Evolutionary conservation across 1,139 yeast genomes (phyloP).

Genomic region (Sugiyamaella novakii): DNA sequence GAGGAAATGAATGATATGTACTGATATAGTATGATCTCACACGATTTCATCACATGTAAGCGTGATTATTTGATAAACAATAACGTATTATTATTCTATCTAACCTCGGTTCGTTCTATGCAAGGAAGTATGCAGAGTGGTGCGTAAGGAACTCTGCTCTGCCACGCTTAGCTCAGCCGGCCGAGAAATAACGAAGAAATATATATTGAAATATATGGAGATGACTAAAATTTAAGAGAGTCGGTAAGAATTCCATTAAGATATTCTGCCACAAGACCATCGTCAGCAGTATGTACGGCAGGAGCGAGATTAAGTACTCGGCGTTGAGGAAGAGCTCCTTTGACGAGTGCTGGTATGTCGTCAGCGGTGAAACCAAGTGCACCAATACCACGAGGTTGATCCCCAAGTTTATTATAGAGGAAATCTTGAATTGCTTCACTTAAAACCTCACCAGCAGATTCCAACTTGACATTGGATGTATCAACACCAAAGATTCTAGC

Average conservation of each 20-base stretch:
- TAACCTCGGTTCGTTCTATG: too few relatives aligned
- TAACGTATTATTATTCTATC: too few relatives aligned
- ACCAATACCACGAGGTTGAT: constrained; percentile 43
- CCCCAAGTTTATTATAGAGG: constrained; percentile 42
- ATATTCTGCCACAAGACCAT: constrained; percentile 36
- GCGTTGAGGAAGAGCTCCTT: constrained; percentile 47
- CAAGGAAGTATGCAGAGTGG: too few relatives aligned
- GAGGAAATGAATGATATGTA: too few relatives aligned
- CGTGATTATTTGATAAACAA: too few relatives aligned
- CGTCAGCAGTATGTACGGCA: constrained; percentile 35
- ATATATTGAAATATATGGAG: neutral
- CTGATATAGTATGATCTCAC: too few relatives aligned
- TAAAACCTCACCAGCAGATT: constrained; percentile 46
- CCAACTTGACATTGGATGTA: constrained; percentile 42
- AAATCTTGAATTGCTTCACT: constrained; percentile 43
- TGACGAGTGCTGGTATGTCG: constrained; percentile 43
- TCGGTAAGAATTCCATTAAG: constrained; percentile 35
- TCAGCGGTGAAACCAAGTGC: constrained; percentile 41
- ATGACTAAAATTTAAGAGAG: constrained; percentile 27
- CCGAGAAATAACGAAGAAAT: too few relatives aligned
- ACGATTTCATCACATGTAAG: too few relatives aligned
- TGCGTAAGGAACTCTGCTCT: too few relatives aligned
- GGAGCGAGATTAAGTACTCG: constrained; percentile 46
- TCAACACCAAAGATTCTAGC: constrained; percentile 46
- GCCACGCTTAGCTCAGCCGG: too few relatives aligned